Evolutionary conservation across 2,329 filamentous ascomycete genomes (phyloP), one percentile per base, ranked within the genome.

Genomic region (Zymoseptoria crescenta): DNA sequence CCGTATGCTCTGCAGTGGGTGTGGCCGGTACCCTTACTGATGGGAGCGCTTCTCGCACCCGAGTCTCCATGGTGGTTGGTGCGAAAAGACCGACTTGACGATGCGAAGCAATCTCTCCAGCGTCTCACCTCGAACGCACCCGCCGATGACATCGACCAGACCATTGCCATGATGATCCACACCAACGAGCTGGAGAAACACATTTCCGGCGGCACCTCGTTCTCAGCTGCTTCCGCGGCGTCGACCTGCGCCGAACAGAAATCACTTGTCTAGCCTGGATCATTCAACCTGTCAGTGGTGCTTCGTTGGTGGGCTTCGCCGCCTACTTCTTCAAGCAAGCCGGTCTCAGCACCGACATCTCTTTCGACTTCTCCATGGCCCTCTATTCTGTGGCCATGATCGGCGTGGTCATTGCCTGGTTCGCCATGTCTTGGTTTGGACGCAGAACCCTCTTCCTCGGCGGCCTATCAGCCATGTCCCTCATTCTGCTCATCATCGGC

Each of bases 1-100:
- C 77, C 77, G 0, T 77, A 76, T 63, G 74, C 73, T 1, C 62
- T 77, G 19, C 77, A 80, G 59, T 75, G 74, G 67, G 65, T 76
- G 13, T 77, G 68, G 68, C 74, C 69, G 20, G 64, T 64, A 6
- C 69, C 74, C 7, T 53, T 71, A 5, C 61, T 70, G 8, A 54
- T 69, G 5, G 66, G 61, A 28, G 64, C 66, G 24, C 29, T 51
- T n/a, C 50, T 72, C n/a, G 68, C 69, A 2, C 71, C 71, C 0
- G 71, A 73, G 35, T 66, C 63, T 3, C 70, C 70, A 2, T 70
- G 69, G 69, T 55, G 45, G 13, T 27, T 54, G 20, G 28, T 30
- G 16, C 41, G 56, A 10, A 55, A 51, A 20, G 10, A n/a, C 3
- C 49, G 45, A 24, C 20, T 50, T 3, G 20, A 41, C 5, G 52